Evolutionary conservation across 106 monocot genomes (phyloP).

Genomic region (Dendrobium huoshanense): DNA sequence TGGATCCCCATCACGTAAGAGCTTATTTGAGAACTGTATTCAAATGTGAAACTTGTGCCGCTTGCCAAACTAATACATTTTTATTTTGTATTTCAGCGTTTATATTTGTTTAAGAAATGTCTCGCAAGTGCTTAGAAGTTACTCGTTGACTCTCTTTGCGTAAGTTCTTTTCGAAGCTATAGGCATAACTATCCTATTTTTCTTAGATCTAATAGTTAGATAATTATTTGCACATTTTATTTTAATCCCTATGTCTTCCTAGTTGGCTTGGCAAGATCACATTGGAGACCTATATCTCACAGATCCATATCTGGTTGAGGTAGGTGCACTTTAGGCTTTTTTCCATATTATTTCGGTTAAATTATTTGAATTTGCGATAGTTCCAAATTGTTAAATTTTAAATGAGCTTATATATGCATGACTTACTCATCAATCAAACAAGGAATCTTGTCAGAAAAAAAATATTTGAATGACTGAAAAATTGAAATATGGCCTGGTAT

Average conservation of each 20-base stretch:
- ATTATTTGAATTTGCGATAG: background rate
- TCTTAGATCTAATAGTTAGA: background rate
- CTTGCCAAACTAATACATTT: background rate
- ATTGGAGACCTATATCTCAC: constrained; percentile 65
- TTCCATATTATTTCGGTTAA: background rate
- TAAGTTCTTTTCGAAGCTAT: constrained; percentile 26
- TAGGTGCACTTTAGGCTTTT: background rate
- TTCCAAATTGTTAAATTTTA: background rate
- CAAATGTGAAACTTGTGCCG: background rate
- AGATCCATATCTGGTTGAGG: constrained; percentile 66
- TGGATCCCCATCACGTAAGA: constrained; percentile 99
- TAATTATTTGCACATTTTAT: background rate
- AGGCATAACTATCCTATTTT: background rate
- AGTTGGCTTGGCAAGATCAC: constrained; percentile 78
- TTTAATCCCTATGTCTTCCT: background rate
- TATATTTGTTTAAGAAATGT: constrained; percentile 91
- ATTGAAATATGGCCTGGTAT: background rate
- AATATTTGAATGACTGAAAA: background rate
- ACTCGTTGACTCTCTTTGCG: constrained; percentile 88
- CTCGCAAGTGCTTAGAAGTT: constrained; percentile 63
- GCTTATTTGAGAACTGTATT: background rate
- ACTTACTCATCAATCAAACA: background rate
- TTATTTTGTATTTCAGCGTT: constrained; percentile 39
- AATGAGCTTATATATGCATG: background rate
- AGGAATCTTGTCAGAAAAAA: background rate